Evolutionary conservation across 345 rosid species (phyloP), one percentile per base, ranked within the genome.

Genomic region (Lepidium aucheri): DNA sequence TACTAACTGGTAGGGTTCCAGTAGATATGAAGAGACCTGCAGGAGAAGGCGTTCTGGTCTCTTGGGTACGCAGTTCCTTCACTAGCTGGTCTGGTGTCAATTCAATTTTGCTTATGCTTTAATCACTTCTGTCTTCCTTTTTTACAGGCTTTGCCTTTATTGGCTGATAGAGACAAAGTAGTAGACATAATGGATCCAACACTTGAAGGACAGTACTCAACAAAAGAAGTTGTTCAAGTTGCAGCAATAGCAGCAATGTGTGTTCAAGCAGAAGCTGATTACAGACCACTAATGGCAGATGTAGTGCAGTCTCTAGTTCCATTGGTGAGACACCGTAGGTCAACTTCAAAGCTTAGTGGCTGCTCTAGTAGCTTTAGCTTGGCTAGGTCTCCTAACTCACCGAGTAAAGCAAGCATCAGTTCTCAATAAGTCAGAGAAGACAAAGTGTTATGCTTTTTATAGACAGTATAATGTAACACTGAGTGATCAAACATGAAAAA

Each of bases 211-310:
- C 97, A 86, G 43, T 93, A 85, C 86, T 78, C 86, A 1, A 75
- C 85, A 77, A 90, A 88, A 79, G 95, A 94, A 33, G 92, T 83
- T 3, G 72, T 88, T 77, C 97, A 88, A 53, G 99, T 94, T 60
- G 97, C 96, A 7, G 97, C 98, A 7, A 88, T 94, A 51, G 96
- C 99, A 35, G 92, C 95, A 53, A 88, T 94, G 97, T 94, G 97
- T 44, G 99, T 88, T 65, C 92, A 90, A 70, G 90, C 84, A 10
- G 92, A 88, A 74, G 84, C 95, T 6, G 97, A 90, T 69, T 93
- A 93, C 82, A 78, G 97, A 74, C 99, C 90, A 16, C 63, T 93
- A 46, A 90, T 93, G 97, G 97, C 99, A 6, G 97, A 90, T 57
- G 95, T 90, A 7, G 96, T 90, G 72, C 90, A 90, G 76, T 94